A percentile compares a stretch with the other conserved stretches of the same genome.
Conservation (phyloP, 306 rosid species). For the Fagus crenata region DNA sequence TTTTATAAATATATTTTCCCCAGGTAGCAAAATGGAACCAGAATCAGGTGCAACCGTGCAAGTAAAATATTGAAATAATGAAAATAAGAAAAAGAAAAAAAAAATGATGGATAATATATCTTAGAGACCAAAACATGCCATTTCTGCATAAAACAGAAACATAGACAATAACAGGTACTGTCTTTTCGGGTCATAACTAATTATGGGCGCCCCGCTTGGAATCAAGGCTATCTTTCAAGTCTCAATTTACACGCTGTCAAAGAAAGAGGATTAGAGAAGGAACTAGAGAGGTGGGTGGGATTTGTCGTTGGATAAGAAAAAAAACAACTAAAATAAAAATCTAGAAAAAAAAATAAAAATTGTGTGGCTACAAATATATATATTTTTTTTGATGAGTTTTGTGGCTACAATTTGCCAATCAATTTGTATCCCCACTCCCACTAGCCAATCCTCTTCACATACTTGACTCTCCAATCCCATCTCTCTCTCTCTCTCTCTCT, state of each 20-base stretch:
- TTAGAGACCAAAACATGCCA: not conserved
- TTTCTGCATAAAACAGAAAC: not conserved
- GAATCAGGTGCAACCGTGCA: not conserved
- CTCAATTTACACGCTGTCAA: constrained; percentile 45
- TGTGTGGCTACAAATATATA: too few species aligned
- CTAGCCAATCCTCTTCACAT: constrained; percentile 49
- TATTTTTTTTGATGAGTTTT: not conserved
- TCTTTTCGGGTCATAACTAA: not conserved
- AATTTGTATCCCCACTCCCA: constrained; percentile 51
- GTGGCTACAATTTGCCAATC: constrained; percentile 72
- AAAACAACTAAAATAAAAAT: constrained; percentile 27
- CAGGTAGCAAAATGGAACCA: not conserved
- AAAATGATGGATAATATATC: not conserved
- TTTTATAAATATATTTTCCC: too few species aligned
- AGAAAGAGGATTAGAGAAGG: constrained; percentile 39
- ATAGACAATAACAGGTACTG: not conserved
- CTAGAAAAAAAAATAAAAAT: not conserved
- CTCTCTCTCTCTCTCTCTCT: constrained; percentile 35
- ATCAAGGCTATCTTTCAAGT: not conserved
- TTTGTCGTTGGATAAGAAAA: constrained; percentile 50
- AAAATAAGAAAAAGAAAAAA: not conserved
- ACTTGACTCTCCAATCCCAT: constrained; percentile 5
- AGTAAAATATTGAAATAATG: not conserved
- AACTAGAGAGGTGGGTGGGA: constrained; percentile 51
- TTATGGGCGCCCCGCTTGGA: not conserved